Evolutionary conservation across 163 green algal genomes (phyloP).

Genomic region (Scenedesmus sp.): DNA sequence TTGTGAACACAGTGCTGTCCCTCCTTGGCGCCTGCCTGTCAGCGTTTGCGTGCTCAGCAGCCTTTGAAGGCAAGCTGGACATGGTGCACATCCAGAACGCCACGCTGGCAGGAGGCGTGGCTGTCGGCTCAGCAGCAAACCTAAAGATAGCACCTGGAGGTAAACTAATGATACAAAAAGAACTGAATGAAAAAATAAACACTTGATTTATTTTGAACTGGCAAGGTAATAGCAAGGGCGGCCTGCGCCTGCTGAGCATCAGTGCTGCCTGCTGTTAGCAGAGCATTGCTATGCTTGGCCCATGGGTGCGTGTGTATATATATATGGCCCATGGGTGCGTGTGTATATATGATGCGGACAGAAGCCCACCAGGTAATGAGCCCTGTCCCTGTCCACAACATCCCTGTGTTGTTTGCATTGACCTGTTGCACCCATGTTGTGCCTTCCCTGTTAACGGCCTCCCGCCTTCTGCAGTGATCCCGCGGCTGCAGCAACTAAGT

Average conservation of each 20-base stretch:
- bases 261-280: neutral
- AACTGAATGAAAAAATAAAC: neutral
- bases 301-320: neutral
- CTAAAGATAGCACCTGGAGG: constrained; percentile 56
- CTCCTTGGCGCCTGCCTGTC: constrained; percentile 67
- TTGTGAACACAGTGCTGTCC: constrained; percentile 78
- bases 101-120: constrained; percentile 77
- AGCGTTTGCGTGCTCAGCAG: constrained; percentile 58
- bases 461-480: neutral
- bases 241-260: neutral
- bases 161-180: neutral
- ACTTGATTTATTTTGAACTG: neutral
- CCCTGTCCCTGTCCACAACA: neutral
- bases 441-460: neutral
- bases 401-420: neutral
- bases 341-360: too few species aligned
- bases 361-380: too few species aligned
- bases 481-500: neutral
- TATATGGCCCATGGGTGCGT: too few species aligned
- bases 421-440: neutral
- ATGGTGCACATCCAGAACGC: constrained; percentile 73
- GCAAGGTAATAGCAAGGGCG: neutral
- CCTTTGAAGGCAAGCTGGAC: constrained; percentile 51
- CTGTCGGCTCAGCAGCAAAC: constrained; percentile 71
- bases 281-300: neutral